Evolutionary conservation across 2,329 filamentous ascomycete genomes (phyloP).

Genomic region (Alternaria sp.): DNA sequence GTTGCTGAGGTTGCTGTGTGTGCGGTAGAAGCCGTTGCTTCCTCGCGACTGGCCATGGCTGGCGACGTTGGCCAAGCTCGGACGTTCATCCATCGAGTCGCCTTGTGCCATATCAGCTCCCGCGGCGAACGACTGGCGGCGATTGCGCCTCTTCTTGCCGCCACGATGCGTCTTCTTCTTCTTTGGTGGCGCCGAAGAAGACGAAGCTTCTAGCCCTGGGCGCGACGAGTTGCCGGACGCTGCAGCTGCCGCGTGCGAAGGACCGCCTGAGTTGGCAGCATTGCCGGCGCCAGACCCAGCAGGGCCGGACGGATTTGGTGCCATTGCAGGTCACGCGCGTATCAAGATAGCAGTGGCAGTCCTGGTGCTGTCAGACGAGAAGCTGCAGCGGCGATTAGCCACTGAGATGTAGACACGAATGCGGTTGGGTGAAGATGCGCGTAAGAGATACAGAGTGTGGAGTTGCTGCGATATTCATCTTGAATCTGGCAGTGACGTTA

Average conservation of each 20-base stretch:
- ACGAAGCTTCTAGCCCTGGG: conserved; percentile 15
- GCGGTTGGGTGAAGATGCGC: conserved; percentile 2
- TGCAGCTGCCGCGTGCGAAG: conserved; percentile 30
- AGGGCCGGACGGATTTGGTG: conserved; percentile 26
- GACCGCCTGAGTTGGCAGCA: conserved; percentile 21
- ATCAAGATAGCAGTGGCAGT: conserved; percentile 14
- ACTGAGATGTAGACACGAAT: conserved; percentile 15
- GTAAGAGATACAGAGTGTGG: conserved; percentile 10
- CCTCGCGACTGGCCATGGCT: conserved; percentile 45
- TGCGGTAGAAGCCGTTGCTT: conserved; percentile 63
- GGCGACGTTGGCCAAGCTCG: conserved; percentile 52
- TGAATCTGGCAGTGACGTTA: conserved; percentile 19
- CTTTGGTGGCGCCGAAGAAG: conserved; percentile 30
- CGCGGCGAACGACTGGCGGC: conserved; percentile 81
- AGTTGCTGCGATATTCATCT: conserved; percentile 6
- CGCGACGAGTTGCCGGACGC: conserved; percentile 19
- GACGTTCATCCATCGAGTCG: conserved; percentile 63
- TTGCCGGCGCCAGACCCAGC: conserved; percentile 18
- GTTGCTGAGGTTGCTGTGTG: conserved; percentile 71
- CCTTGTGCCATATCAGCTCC: conserved; percentile 62
- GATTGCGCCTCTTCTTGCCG: conserved; percentile 77
- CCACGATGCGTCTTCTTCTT: conserved; percentile 79
- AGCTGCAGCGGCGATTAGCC: conserved; percentile 11
- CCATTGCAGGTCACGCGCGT: conserved; percentile 24
- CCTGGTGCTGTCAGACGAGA: not conserved